Evolutionary conservation across 2,329 filamentous ascomycete genomes (phyloP), one percentile per base, ranked within the genome.

Genomic region (Beauveria caledonica): DNA sequence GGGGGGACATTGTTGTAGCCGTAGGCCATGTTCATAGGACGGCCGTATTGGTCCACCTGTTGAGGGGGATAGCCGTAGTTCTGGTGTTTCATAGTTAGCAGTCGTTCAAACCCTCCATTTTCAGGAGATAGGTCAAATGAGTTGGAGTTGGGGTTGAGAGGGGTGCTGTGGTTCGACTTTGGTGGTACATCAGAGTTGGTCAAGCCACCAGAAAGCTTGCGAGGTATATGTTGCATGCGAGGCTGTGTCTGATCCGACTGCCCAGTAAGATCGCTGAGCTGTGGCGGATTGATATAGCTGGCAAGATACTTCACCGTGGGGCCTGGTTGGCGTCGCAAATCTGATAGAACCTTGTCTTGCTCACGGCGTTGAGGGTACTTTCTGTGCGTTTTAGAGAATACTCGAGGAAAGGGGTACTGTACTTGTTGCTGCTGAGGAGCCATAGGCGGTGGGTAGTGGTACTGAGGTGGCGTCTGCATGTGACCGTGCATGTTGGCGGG

Each of bases 1-100:
- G 78, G 77, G 21, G 78, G 77, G 67, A 80, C 77, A 61, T 70
- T 73, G 64, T 74, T 72, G 67, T 79, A 80, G 52, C 68, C 71
- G 65, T 79, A 80, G 8, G 71, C 69, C 66, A 77, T 71, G 60
- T 71, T 66, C 33, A 77, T 64, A 40, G 70, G 71, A 42, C 73
- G 72, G 52, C 70, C 71, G 60, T 72, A 76, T 60, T 71, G 73
- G 69, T 77, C 76, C 65, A 74, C 62, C 59, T 68, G 68, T 62
- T 71, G 72, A 15, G 80, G 81, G 39, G 73, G 74, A 64, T 80
- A 88, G 60, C 77, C 79, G 71, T 80, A 86, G 64, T 77, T 80
- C 86, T 93, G 88, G 71, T 82, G 77, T 76, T 82, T 83, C 67
- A 80, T 75, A 69, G 84, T 91, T 79, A 92, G 88, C 84, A 82